phyloP scores from a whole-genome alignment of 2,329 filamentous ascomycete genomes.

The Plectosphaerella cucumerina region DNA sequence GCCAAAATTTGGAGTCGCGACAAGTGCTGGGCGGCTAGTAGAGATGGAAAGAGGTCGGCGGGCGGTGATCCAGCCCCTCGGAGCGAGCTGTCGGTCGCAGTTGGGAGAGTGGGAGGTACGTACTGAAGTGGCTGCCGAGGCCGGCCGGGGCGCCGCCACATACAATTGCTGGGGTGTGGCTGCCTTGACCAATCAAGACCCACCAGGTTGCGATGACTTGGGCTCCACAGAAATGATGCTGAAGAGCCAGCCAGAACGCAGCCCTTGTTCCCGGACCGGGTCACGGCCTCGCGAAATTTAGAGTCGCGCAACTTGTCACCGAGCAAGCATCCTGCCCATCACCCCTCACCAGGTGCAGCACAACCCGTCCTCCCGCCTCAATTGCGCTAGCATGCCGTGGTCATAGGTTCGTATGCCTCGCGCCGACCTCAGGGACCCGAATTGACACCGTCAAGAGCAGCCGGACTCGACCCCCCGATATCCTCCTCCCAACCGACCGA shows the following conservation, averaged over 20 bases:
- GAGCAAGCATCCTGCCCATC: not conserved
- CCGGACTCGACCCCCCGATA: not conserved
- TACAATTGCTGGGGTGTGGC: not conserved
- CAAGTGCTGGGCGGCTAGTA: too few relatives aligned
- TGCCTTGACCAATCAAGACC: not conserved
- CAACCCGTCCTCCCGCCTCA: not conserved
- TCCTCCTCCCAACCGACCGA: not conserved
- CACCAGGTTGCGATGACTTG: not conserved
- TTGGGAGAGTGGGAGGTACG: too few relatives aligned
- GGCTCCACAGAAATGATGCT: not conserved
- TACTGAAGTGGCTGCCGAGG: not conserved
- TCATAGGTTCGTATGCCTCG: slow-evolving; percentile 8
- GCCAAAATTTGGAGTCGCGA: too few relatives aligned
- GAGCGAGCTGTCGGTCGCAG: too few relatives aligned
- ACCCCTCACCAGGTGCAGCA: not conserved
- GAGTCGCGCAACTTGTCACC: not conserved
- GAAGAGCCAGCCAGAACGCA: not conserved
- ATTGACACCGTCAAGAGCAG: slow-evolving; percentile 4
- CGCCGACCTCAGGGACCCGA: too few relatives aligned
- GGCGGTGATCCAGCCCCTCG: too few relatives aligned
- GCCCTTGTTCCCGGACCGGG: not conserved
- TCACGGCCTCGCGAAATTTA: not conserved
- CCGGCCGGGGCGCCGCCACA: not conserved
- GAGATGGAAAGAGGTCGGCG: too few relatives aligned
- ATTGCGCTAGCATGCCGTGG: slow-evolving; percentile 11